These are phyloP conservation scores for Ciborinia camelliae DNA, from an alignment of 2,329 filamentous ascomycete genomes.

Conservation along the genomic window DNA sequence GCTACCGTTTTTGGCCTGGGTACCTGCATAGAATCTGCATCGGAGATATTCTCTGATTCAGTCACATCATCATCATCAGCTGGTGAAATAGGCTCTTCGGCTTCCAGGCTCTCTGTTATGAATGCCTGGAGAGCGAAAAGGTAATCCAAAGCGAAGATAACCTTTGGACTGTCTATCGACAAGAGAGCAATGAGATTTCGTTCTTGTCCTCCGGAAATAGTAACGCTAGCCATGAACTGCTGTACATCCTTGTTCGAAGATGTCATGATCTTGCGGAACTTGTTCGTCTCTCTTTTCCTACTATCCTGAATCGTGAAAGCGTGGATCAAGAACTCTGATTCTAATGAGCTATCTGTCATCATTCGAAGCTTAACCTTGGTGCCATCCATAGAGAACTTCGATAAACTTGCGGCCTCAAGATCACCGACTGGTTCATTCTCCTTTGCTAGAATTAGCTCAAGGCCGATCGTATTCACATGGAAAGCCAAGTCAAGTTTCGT, in stretches of 20 bases:
- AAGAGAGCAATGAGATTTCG: constrained; percentile 84
- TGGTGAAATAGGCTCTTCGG: constrained; percentile 55
- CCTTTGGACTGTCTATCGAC: constrained; percentile 87
- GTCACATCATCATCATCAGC: constrained; percentile 50
- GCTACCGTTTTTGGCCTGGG: constrained; percentile 15
- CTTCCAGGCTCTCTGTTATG: constrained; percentile 65
- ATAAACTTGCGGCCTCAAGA: constrained; percentile 75
- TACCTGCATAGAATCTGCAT: constrained; percentile 50
- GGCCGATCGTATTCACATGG: constrained; percentile 78
- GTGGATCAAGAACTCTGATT: constrained; percentile 88
- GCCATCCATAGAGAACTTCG: constrained; percentile 90
- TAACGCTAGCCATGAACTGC: constrained; percentile 96
- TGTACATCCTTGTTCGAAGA: constrained; percentile 92
- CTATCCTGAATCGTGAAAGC: constrained; percentile 95
- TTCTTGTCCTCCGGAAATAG: constrained; percentile 82
- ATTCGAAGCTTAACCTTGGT: constrained; percentile 89
- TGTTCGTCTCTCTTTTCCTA: constrained; percentile 83
- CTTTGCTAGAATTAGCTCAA: constrained; percentile 79
- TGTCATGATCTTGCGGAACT: constrained; percentile 97
- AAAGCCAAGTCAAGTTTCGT: constrained; percentile 92
- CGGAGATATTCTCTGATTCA: constrained; percentile 57
- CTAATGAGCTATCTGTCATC: constrained; percentile 85
- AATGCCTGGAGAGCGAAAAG: constrained; percentile 86
- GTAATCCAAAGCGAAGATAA: constrained; percentile 96
- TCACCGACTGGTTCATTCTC: constrained; percentile 76